Evolutionary conservation across 352 stramenopile genomes (phyloP), one percentile per base, ranked within the genome.

Genomic region (Globisporangium spinosum): DNA sequence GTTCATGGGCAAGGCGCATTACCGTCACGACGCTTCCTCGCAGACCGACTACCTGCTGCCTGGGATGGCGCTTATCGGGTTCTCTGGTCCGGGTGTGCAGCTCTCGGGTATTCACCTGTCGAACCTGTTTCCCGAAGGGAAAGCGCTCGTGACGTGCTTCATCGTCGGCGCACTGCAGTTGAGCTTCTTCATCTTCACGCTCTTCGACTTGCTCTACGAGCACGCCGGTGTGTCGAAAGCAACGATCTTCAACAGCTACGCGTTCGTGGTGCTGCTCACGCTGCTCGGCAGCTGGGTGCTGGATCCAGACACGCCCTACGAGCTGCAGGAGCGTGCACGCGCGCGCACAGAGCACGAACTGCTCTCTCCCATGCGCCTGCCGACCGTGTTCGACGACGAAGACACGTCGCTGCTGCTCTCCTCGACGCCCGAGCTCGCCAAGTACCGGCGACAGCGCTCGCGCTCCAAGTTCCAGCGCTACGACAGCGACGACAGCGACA

Each of bases 171-270:
- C 78, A 25, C 71, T 93, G 38, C 80, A 90, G 64, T 64, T 93
- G 55, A 90, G 80, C 29, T 93, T 93, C 70, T 69, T 91, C 63
- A 78, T 91, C 54, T 91, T 93, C 70, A 82, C 83, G 60, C 62
- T 90, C 40, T 88, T 93, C 57, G 72, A 79, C 22, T 47, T 79
- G 60, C 69, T 82, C 22, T 90, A 88, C 69, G 68, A 76, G 45
- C 66, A 70, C 35, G 59, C 77, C 0, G 72, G 71, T 2, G 43
- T 84, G 22, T 78, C 76, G 2, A 89, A 83, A 70, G 23, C 53
- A 3, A 29, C 68, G 10, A 79, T 91, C 38, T 93, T 93, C 68
- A 59, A 73, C 20, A 29, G 77, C 23, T 93, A 91, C 59, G 76
- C 77, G 9, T 49, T 62, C 65, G 67, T 89, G 20, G 38, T 89